Evolutionary conservation across 2,329 filamentous ascomycete genomes (phyloP).

Genomic region (Venturia aucupariae): DNA sequence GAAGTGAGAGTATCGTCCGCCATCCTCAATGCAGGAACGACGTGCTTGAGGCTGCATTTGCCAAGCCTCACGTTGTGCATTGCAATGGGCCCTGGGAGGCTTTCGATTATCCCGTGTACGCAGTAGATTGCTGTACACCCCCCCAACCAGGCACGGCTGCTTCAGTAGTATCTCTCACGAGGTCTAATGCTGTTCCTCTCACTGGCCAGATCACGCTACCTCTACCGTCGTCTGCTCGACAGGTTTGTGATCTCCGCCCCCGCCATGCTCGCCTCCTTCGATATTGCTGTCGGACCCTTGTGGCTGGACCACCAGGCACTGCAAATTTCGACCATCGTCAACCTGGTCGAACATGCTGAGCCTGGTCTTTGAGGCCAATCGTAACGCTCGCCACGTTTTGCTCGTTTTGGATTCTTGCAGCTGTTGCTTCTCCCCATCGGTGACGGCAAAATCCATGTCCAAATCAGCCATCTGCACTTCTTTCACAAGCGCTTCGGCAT

Average conservation of each 20-base stretch:
- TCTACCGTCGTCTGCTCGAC: constrained; percentile 18
- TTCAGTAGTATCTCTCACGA: background rate
- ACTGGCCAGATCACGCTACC: constrained; percentile 25
- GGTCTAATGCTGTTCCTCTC: constrained; percentile 16
- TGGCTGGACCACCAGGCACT: constrained; percentile 37
- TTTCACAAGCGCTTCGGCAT: constrained; percentile 45
- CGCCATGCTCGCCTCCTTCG: constrained; percentile 24
- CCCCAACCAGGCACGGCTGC: background rate
- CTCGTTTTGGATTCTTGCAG: constrained; percentile 68
- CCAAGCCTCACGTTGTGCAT: background rate
- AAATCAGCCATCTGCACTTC: constrained; percentile 73
- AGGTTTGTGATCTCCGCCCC: constrained; percentile 19
- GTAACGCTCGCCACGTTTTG: constrained; percentile 82
- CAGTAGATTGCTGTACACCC: background rate
- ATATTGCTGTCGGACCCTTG: constrained; percentile 3
- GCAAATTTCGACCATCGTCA: constrained; percentile 66
- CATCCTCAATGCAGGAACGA: background rate
- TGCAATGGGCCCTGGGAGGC: background rate
- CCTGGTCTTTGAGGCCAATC: constrained; percentile 65
- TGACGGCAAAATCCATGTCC: constrained; percentile 73
- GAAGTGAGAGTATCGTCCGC: background rate
- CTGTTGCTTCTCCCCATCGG: constrained; percentile 48
- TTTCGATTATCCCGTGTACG: background rate
- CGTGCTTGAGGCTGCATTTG: background rate
- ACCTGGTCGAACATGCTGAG: constrained; percentile 78